These are phyloP conservation scores for Fusarium newnesense DNA, from an alignment of 2,329 filamentous ascomycete species.

Conservation along the genomic window DNA sequence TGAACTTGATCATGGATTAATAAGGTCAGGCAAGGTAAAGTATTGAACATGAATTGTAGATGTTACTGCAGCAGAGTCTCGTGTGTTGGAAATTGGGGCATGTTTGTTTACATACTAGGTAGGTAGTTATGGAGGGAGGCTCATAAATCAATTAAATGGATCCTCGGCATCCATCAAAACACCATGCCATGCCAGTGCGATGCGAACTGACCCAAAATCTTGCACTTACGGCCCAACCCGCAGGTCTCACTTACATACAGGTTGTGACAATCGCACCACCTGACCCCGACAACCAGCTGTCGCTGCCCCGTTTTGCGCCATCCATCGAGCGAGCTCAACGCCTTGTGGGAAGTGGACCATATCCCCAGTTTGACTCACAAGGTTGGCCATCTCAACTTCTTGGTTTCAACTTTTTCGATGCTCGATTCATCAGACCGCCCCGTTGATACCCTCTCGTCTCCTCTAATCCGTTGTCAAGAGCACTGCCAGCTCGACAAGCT, in stretches of 20 bases:
- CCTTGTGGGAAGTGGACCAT: constrained; percentile 33
- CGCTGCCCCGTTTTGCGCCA: constrained; percentile 33
- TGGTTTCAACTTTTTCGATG: background rate
- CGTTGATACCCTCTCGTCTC: constrained; percentile 11
- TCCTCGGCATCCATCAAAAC: constrained; percentile 32
- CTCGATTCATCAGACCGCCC: constrained; percentile 9
- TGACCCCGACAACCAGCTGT: constrained; percentile 40
- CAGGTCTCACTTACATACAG: constrained; percentile 30
- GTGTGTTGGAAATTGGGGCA: constrained; percentile 16
- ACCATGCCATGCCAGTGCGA: constrained; percentile 27
- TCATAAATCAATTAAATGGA: constrained; percentile 17
- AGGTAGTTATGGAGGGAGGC: constrained; percentile 20
- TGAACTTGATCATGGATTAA: constrained; percentile 19
- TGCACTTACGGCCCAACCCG: constrained; percentile 31
- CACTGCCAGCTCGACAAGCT: constrained; percentile 11
- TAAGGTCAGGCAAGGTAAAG: background rate
- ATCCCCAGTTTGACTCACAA: constrained; percentile 8
- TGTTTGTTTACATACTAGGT: constrained; percentile 39
- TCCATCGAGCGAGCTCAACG: constrained; percentile 22
- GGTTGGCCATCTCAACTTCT: background rate
- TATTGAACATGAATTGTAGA: constrained; percentile 17
- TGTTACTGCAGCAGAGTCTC: constrained; percentile 19
- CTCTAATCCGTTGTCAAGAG: constrained; percentile 17
- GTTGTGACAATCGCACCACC: constrained; percentile 39
- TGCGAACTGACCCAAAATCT: constrained; percentile 33